Evolutionary conservation across 192 early-diverging fungal species (phyloP).

Genomic region (Coemansia sp.): DNA sequence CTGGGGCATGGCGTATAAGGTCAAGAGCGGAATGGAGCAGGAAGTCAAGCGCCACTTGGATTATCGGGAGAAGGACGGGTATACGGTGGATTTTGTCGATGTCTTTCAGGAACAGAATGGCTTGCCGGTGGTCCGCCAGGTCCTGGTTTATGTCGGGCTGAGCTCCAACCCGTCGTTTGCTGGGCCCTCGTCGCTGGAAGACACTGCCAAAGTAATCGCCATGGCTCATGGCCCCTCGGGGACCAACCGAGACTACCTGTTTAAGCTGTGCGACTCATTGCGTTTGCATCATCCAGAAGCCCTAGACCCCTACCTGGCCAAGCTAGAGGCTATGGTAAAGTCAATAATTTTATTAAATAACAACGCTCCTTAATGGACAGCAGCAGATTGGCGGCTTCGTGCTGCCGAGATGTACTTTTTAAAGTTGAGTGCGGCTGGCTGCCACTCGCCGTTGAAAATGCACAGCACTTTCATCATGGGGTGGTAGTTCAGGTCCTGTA

Average conservation of each 20-base stretch:
- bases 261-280: slow-evolving; percentile 63
- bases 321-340: slow-evolving; percentile 55
- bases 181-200: slow-evolving; percentile 60
- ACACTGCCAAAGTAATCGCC: slow-evolving; percentile 67
- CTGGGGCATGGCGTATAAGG: slow-evolving; percentile 84
- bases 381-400: slow-evolving; percentile 1
- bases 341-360: slow-evolving; percentile 2
- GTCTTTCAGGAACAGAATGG: slow-evolving; percentile 53
- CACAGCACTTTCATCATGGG: slow-evolving; percentile 86
- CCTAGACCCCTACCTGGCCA: slow-evolving; percentile 60
- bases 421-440: slow-evolving; percentile 57
- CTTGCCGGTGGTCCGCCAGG: slow-evolving; percentile 55
- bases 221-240: slow-evolving; percentile 65
- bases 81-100: slow-evolving; percentile 62
- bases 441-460: slow-evolving; percentile 94
- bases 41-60: slow-evolving; percentile 74
- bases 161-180: slow-evolving; percentile 76
- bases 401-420: slow-evolving; percentile 42
- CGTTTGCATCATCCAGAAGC: slow-evolving; percentile 52
- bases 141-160: slow-evolving; percentile 78
- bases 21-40: slow-evolving; percentile 62
- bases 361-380: not conserved
- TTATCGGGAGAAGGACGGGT: slow-evolving; percentile 89
- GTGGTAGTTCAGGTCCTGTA: slow-evolving; percentile 92
- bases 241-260: slow-evolving; percentile 67